Base-by-base conservation (phyloP, 2,329 filamentous ascomycete genomes). In the Nemania serpens region DNA sequence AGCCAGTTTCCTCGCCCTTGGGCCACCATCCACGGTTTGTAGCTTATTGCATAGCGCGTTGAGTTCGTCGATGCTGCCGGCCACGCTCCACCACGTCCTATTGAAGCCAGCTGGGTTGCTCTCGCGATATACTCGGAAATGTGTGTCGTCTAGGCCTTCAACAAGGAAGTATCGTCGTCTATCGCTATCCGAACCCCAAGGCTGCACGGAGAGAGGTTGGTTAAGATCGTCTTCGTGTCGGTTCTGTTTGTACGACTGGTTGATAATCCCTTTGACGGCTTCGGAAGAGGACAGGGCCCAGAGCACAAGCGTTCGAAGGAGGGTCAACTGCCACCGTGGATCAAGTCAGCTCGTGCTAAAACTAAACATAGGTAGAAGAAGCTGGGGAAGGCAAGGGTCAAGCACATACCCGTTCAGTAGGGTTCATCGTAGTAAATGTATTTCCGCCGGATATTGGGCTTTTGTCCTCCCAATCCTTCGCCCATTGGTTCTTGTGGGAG, bases 251-350 rank as follows among this genome's bases (percentile, higher is more conserved):
- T 98, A 96, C 15, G 89, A 89, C 66, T 93, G 87, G 73, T 91
- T 93, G 74, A 99, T 90, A 66, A 93, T 88, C 34, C 83, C 80
- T 73, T 91, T 91, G 66, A 99, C 82, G 7, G 84, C 84, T 63
- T 97, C 94, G 59, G 94, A 98, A 18, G 91, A 94, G 22, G 91
- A 88, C 55, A 99, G 84, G 20, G 92, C 86, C 96, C 95, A 99
- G 20, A 96, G 80, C 58, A 94, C 86, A 53, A 99, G 84, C 5
- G 91, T 90, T 72, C 89, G 90, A 34, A 99, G 83, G 47, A 98
- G 83, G 37, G 87, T 88, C 59, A 99, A 84, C 93, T 97, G 75
- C 33, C 58, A 15, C 29, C 11, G 49, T 5, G 1, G 42, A 34
- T 41, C 11, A 47, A 33, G 54, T 74, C 55, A 72, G 65, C 33